Percentiles rank a stretch among this genome's conserved stretches.
Conservation (phyloP, 176 grass and related monocot genomes). For the Aegilops tauschii region DNA sequence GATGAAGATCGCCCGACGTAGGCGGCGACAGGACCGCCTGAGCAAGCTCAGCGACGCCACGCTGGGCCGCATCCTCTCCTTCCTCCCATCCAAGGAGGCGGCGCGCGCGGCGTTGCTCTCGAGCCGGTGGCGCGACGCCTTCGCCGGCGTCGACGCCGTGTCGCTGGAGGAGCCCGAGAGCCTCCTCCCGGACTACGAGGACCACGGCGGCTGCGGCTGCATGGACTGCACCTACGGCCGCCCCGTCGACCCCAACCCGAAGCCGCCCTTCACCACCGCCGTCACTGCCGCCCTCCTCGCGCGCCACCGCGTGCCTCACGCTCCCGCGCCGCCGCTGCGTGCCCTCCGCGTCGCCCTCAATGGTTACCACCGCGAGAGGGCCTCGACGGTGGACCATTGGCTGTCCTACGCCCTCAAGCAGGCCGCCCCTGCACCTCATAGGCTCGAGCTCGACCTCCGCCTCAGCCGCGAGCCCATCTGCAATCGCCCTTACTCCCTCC, state of each 20-base stretch:
- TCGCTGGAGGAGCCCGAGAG: background rate
- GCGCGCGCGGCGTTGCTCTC: background rate
- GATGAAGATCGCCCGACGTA: background rate
- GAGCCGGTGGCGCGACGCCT: background rate
- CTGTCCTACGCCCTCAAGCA: background rate
- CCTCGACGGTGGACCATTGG: background rate
- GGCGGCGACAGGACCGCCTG: background rate
- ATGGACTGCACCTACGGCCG: accelerated
- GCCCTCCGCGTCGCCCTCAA: no score
- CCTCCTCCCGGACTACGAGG: background rate
- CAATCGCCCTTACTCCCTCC: background rate
- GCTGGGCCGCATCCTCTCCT: conserved; percentile 1
- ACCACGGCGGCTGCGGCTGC: background rate
- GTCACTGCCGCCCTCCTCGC: background rate
- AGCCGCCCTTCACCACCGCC: background rate
- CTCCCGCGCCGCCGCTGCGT: background rate
- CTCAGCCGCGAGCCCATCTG: background rate
- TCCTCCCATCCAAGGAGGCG: background rate
- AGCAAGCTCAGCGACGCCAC: background rate
- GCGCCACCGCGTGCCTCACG: background rate
- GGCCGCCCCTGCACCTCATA: background rate
- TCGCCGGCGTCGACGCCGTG: background rate
- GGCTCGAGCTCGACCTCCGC: background rate
- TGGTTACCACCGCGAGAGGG: background rate
- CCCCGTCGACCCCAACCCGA: background rate